Evolutionary conservation across 2,329 filamentous ascomycete genomes (phyloP).

Genomic region (Colletotrichum horii): DNA sequence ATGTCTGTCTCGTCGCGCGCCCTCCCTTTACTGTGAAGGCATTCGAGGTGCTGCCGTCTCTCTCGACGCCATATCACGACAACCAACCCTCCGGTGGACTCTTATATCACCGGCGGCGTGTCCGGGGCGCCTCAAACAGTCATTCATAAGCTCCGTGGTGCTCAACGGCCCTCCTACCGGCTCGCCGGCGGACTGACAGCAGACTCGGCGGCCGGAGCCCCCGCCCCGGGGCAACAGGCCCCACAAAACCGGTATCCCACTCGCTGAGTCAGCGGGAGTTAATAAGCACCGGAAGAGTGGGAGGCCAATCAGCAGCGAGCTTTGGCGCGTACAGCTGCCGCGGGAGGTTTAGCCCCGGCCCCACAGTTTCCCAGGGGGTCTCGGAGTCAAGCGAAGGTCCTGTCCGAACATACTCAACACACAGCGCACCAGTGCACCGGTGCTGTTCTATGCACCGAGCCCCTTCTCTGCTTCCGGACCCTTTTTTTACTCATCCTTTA

Average conservation of each 20-base stretch:
- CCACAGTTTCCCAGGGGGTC: not conserved
- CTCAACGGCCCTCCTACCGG: not conserved
- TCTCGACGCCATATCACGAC: not conserved
- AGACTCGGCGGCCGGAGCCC: not conserved
- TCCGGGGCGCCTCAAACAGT: not conserved
- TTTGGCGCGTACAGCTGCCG: not conserved
- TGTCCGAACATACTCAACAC: conserved; percentile 1
- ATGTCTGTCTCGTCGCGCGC: not conserved
- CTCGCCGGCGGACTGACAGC: not conserved
- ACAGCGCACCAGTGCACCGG: not conserved
- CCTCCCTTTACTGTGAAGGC: not conserved
- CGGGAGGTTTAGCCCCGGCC: not conserved
- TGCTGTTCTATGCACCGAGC: not conserved
- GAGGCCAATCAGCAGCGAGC: not conserved
- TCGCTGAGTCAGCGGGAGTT: not conserved
- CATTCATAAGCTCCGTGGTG: not conserved
- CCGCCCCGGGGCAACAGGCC: not conserved
- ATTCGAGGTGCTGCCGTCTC: not conserved
- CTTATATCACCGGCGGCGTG: not conserved
- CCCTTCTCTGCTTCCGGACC: not conserved
- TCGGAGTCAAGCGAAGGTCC: not conserved
- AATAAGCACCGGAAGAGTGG: not conserved
- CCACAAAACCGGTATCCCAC: conserved; percentile 7
- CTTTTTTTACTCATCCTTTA: not conserved
- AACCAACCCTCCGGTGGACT: not conserved